Evolutionary conservation across 2,329 filamentous ascomycete species (phyloP).

Genomic region (Beauveria scarabaeidicola): DNA sequence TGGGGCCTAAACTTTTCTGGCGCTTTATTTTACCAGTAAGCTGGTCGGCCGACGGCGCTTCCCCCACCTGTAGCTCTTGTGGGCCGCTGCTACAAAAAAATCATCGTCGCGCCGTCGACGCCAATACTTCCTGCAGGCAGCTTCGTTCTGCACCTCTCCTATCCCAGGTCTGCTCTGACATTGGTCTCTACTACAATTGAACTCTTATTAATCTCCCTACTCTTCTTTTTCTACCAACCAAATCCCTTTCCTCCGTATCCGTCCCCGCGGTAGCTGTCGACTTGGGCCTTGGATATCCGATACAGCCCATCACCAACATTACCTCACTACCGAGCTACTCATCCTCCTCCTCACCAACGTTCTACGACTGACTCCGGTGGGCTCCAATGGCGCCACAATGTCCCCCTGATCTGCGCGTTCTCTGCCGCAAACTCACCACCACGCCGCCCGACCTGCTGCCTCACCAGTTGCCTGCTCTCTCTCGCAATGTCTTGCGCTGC

Average conservation of each 20-base stretch:
- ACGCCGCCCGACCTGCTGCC: slow-evolving; percentile 67
- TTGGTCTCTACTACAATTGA: background rate
- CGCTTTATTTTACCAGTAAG: too few species aligned
- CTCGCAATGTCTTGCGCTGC: slow-evolving; percentile 49
- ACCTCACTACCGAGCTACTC: background rate
- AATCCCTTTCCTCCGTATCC: background rate
- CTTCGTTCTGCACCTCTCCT: background rate
- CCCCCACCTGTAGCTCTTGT: background rate
- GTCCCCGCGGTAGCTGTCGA: background rate
- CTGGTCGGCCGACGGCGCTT: too few species aligned
- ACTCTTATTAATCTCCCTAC: too few species aligned
- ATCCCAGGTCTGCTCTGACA: background rate
- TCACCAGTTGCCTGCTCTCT: slow-evolving; percentile 61
- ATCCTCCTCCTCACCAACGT: background rate
- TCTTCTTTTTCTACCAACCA: background rate
- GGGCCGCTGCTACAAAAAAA: slow-evolving; percentile 16
- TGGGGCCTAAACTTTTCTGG: too few species aligned
- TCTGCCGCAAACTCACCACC: slow-evolving; percentile 63
- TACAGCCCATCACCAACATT: background rate
- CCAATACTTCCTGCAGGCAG: background rate
- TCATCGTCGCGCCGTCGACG: background rate
- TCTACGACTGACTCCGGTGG: background rate
- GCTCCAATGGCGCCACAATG: slow-evolving; percentile 26
- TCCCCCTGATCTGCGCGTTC: slow-evolving; percentile 51
- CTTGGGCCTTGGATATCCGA: background rate